These are phyloP conservation scores for Leccinum subgranulosum DNA, from an alignment of 768 basidiomycete genomes.

Conservation along the genomic window DNA sequence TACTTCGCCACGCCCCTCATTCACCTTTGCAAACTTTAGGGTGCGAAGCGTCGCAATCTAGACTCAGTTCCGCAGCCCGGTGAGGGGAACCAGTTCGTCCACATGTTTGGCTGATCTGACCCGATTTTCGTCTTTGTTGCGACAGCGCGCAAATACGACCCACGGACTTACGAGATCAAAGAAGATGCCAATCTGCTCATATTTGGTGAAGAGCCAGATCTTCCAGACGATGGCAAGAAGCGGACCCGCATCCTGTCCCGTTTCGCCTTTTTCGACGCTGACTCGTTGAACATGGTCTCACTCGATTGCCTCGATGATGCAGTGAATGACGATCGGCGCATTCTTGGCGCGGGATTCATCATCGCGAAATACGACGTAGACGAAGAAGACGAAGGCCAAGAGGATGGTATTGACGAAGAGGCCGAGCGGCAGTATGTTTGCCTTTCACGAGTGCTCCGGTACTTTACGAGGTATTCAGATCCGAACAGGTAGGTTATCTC, in stretches of 20 bases:
- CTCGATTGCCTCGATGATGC: neutral
- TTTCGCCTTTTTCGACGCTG: slow-evolving; percentile 61
- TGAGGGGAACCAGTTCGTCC: slow-evolving; percentile 1
- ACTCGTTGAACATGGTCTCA: slow-evolving; percentile 42
- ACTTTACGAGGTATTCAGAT: slow-evolving; percentile 49
- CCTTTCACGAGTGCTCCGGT: slow-evolving; percentile 46
- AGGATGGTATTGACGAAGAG: slow-evolving; percentile 42
- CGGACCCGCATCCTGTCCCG: slow-evolving; percentile 56
- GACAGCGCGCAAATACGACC: slow-evolving; percentile 40
- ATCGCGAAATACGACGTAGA: slow-evolving; percentile 46
- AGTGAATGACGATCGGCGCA: slow-evolving; percentile 34
- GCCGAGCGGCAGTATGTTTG: slow-evolving; percentile 39
- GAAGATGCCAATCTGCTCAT: slow-evolving; percentile 39
- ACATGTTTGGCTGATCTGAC: neutral
- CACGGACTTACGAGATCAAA: slow-evolving; percentile 27
- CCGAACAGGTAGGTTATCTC: slow-evolving; percentile 45
- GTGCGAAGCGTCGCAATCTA: slow-evolving; percentile 27
- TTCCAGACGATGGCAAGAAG: slow-evolving; percentile 39
- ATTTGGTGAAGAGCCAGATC: slow-evolving; percentile 40
- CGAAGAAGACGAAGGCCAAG: slow-evolving; percentile 65
- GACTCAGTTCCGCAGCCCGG: slow-evolving; percentile 17
- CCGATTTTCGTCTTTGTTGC: neutral
- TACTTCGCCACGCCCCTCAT: neutral
- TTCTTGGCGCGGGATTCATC: slow-evolving; percentile 58
- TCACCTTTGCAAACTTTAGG: slow-evolving; percentile 7